Conservation (phyloP, 2,329 filamentous ascomycete species). For the Monosporascus cannonballus region DNA sequence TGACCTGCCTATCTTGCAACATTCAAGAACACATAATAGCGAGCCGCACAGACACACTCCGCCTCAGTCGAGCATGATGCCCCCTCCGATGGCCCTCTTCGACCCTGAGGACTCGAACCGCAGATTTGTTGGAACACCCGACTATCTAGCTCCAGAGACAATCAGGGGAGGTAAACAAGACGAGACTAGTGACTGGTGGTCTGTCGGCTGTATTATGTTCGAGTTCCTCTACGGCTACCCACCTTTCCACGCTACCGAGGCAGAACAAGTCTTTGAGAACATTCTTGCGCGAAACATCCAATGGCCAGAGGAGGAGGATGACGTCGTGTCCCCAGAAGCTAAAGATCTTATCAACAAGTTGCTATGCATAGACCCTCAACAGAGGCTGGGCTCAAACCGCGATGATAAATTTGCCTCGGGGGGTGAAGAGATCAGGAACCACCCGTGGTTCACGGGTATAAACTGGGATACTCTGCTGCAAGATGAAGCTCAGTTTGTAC, state of each 20-base stretch:
- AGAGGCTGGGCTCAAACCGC: conserved; percentile 78
- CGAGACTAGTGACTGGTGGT: conserved; percentile 99
- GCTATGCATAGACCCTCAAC: conserved; percentile 74
- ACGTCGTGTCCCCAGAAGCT: conserved; percentile 76
- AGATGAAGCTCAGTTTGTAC: conserved; percentile 93
- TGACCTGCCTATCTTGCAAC: conserved; percentile 63
- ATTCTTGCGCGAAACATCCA: conserved; percentile 84
- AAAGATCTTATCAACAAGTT: conserved; percentile 93
- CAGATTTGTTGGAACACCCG: conserved; percentile 91
- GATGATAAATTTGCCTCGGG: conserved; percentile 78
- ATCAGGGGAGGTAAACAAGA: conserved; percentile 94
- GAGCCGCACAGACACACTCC: conserved; percentile 54
- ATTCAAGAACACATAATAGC: conserved; percentile 36
- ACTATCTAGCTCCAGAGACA: conserved; percentile 94
- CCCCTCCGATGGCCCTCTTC: conserved; percentile 89
- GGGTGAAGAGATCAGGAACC: conserved; percentile 83
- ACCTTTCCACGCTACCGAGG: conserved; percentile 84
- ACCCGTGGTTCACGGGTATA: conserved; percentile 81
- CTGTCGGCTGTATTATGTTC: conserved; percentile 95
- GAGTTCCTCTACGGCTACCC: conserved; percentile 92
- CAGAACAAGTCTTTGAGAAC: conserved; percentile 94
- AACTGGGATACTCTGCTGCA: conserved; percentile 91
- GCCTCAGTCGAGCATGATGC: conserved; percentile 66
- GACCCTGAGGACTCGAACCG: conserved; percentile 91
- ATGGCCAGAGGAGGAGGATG: conserved; percentile 81